Evolutionary conservation across 306 rosid species (phyloP).

Genomic region (Myrica gale): DNA sequence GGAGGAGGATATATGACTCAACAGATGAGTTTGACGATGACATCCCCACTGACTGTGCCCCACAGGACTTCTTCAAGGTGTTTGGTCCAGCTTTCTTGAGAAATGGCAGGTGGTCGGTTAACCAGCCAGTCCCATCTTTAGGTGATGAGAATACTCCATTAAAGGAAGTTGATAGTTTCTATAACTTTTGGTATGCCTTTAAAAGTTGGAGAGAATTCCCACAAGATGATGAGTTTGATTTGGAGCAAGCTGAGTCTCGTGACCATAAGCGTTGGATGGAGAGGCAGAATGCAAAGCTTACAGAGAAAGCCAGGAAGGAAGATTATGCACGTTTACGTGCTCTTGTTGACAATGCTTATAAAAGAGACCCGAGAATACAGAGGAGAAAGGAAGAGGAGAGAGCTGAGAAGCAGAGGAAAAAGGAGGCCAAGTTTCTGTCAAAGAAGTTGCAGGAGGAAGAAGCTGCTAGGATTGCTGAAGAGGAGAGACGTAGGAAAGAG

Average conservation of each 20-base stretch:
- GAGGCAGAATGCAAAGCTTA: conserved; percentile 88
- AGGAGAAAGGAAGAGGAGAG: conserved; percentile 84
- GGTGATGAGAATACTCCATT: conserved; percentile 79
- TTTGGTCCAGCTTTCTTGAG: conserved; percentile 93
- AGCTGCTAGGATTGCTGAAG: conserved; percentile 79
- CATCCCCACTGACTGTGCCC: conserved; percentile 90
- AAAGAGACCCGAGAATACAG: conserved; percentile 81
- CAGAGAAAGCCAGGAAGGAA: conserved; percentile 95
- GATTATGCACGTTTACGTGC: conserved; percentile 78
- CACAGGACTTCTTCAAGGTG: conserved; percentile 88
- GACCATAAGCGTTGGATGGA: conserved; percentile 99
- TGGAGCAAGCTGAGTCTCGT: conserved; percentile 96
- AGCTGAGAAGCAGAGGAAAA: conserved; percentile 90
- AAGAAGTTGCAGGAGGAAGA: conserved; percentile 91
- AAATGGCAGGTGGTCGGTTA: conserved; percentile 93
- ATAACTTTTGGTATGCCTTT: conserved; percentile 85
- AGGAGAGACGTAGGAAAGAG: conserved; percentile 66
- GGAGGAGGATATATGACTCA: conserved; percentile 93
- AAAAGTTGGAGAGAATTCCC: conserved; percentile 99
- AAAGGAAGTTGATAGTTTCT: conserved; percentile 73
- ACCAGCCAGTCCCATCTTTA: conserved; percentile 67
- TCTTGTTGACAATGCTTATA: conserved; percentile 92
- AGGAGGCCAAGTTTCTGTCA: conserved; percentile 74
- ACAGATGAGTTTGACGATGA: conserved; percentile 98
- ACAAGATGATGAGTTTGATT: conserved; percentile 90